Evolutionary conservation across 768 basidiomycete genomes (phyloP).

Genomic region (Baorangia bicolor): DNA sequence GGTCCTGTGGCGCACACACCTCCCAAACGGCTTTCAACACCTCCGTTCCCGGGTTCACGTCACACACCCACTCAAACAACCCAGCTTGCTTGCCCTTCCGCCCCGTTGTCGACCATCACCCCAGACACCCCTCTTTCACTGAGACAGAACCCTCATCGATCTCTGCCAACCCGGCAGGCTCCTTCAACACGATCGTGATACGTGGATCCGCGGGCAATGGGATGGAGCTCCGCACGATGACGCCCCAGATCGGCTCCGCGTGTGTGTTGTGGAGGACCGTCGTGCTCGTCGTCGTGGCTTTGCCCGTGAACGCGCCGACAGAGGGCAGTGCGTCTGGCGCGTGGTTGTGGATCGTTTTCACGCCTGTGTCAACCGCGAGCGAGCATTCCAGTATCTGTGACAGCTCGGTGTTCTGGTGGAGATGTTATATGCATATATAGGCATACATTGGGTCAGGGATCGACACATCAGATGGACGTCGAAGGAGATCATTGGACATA

Average conservation of each 20-base stretch:
- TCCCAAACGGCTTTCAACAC: slow-evolving; percentile 31
- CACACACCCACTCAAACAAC: slow-evolving; percentile 32
- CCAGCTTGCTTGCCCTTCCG: slow-evolving; percentile 22
- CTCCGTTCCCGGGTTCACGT: slow-evolving; percentile 22
- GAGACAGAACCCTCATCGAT: slow-evolving; percentile 12
- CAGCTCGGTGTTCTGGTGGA: slow-evolving; percentile 6
- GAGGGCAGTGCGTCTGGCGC: slow-evolving; percentile 11
- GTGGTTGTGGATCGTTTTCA: slow-evolving; percentile 17
- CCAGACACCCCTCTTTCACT: slow-evolving; percentile 13
- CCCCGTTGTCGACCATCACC: slow-evolving; percentile 21
- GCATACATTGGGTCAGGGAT: not conserved
- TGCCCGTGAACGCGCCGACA: not conserved
- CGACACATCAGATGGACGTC: not conserved
- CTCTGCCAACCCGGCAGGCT: slow-evolving; percentile 26
- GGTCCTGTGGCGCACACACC: slow-evolving; percentile 24
- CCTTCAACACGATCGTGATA: slow-evolving; percentile 27
- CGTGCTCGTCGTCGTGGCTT: slow-evolving; percentile 15
- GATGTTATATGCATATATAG: not conserved
- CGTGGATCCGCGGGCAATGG: slow-evolving; percentile 29
- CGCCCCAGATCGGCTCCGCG: slow-evolving; percentile 3
- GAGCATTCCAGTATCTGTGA: slow-evolving; percentile 22
- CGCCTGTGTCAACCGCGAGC: slow-evolving; percentile 15
- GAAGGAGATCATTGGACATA: slow-evolving; percentile 3
- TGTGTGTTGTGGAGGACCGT: slow-evolving; percentile 18
- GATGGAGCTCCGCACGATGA: slow-evolving; percentile 27